A percentile compares a stretch with the other conserved stretches of the same genome.
These are phyloP conservation scores for Thymus quinquecostatus DNA, from an alignment of 257 asterid species.

Conservation along the genomic window DNA sequence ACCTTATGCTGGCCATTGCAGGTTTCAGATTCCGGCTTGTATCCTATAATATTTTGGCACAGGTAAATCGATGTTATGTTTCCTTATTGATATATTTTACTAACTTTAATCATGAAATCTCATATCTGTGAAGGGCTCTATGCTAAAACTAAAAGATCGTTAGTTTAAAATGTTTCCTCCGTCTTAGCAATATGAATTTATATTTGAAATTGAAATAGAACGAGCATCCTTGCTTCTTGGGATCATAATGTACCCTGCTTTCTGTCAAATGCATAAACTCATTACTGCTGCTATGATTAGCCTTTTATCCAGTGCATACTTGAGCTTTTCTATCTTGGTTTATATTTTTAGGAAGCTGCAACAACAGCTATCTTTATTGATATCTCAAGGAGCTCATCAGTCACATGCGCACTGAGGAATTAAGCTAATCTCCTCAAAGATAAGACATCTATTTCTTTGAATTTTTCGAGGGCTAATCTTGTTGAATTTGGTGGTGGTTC, in stretches of 20 bases:
- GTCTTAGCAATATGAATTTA: not conserved
- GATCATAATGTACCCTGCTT: constrained; percentile 1
- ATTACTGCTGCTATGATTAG: not conserved
- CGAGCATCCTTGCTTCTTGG: not conserved
- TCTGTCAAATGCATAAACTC: constrained; percentile 5
- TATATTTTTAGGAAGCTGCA: not conserved
- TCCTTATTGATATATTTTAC: not conserved
- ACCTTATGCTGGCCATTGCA: constrained; percentile 39
- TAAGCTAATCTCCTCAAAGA: too few species aligned
- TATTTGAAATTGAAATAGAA: not conserved
- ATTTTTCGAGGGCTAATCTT: too few species aligned
- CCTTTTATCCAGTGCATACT: constrained; percentile 6
- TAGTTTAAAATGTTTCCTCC: not conserved
- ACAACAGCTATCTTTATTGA: not conserved
- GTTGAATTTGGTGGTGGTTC: too few species aligned
- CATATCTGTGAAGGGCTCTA: not conserved
- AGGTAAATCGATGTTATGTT: constrained; percentile 47
- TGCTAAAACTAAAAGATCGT: not conserved
- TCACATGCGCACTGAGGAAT: too few species aligned
- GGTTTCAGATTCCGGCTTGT: constrained; percentile 78
- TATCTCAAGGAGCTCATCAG: too few species aligned
- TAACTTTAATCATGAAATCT: not conserved
- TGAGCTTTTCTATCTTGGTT: not conserved
- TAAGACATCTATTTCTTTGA: too few species aligned
- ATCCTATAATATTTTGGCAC: constrained; percentile 90